Conservation (phyloP, 192 early-diverging fungal species). For the Coemansia sp. region DNA sequence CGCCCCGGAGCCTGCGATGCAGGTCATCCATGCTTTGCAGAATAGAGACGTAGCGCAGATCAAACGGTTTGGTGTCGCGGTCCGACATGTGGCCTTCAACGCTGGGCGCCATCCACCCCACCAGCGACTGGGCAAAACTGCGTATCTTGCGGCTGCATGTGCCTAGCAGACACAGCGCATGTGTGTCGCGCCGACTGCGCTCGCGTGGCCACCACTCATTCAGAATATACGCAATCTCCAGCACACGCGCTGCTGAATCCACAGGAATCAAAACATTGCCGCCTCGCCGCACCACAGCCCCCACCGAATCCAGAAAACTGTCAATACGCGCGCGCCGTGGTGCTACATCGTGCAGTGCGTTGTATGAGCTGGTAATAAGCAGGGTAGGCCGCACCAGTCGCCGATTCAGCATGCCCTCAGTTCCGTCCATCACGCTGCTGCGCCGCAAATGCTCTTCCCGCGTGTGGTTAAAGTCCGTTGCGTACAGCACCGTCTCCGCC, state of each 20-base stretch:
- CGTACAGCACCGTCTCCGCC: conserved; percentile 90
- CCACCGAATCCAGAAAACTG: conserved; percentile 63
- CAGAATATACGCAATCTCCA: conserved; percentile 87
- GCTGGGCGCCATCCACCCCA: conserved; percentile 93
- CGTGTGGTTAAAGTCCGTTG: conserved; percentile 93
- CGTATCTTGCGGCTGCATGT: conserved; percentile 72
- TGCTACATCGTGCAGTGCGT: conserved; percentile 64
- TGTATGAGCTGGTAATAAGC: conserved; percentile 90
- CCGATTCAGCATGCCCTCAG: conserved; percentile 61
- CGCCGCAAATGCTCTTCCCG: conserved; percentile 71
- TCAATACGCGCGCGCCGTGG: conserved; percentile 72
- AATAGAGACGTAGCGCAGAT: conserved; percentile 75
- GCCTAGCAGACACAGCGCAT: conserved; percentile 76
- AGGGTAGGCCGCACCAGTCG: conserved; percentile 78
- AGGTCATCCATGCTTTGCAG: conserved; percentile 62
- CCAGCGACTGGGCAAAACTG: conserved; percentile 83
- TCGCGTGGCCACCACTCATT: conserved; percentile 78
- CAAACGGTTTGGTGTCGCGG: conserved; percentile 80
- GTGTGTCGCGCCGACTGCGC: conserved; percentile 53
- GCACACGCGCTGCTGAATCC: conserved; percentile 81
- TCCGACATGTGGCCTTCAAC: conserved; percentile 70
- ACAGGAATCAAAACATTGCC: conserved; percentile 88
- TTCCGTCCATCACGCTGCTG: conserved; percentile 36
- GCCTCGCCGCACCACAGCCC: conserved; percentile 58
- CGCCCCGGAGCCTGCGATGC: conserved; percentile 23